phyloP scores from a whole-genome alignment of 176 grass and related monocot species.

The Aegilops sharonensis region DNA sequence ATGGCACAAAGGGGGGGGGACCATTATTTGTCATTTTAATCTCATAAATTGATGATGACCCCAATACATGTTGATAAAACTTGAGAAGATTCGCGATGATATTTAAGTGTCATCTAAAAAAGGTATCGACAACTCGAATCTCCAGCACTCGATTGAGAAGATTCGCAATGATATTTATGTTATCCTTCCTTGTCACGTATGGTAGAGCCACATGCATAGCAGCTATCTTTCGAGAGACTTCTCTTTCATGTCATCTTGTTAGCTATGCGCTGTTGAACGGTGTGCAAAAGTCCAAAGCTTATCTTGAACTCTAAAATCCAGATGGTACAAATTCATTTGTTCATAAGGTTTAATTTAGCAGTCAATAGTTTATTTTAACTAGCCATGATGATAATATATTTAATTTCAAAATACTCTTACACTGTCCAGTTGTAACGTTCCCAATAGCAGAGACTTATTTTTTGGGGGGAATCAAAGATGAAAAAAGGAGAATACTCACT shows the following conservation, averaged over 20 bases:
- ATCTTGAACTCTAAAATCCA: neutral
- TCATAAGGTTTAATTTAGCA: neutral
- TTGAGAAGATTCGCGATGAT: neutral
- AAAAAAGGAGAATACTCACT: conserved; percentile 1
- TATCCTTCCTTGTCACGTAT: neutral
- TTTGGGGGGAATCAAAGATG: neutral
- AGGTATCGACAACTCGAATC: conserved; percentile 20
- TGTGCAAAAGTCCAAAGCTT: neutral
- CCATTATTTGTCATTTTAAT: neutral
- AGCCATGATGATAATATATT: neutral
- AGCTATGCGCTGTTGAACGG: neutral
- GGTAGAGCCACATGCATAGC: neutral
- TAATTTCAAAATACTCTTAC: neutral
- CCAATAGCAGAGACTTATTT: neutral
- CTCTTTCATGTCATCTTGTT: neutral
- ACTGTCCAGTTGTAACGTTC: neutral
- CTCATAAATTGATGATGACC: neutral
- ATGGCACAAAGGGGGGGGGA: neutral
- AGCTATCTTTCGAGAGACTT: neutral
- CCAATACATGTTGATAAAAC: neutral
- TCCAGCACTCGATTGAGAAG: neutral
- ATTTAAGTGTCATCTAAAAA: neutral
- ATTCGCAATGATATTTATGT: conserved; percentile 11
- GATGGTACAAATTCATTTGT: fast-evolving
- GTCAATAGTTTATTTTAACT: neutral